Conservation (phyloP, 768 basidiomycete species). For the Tricholoma hemisulphureum region DNA sequence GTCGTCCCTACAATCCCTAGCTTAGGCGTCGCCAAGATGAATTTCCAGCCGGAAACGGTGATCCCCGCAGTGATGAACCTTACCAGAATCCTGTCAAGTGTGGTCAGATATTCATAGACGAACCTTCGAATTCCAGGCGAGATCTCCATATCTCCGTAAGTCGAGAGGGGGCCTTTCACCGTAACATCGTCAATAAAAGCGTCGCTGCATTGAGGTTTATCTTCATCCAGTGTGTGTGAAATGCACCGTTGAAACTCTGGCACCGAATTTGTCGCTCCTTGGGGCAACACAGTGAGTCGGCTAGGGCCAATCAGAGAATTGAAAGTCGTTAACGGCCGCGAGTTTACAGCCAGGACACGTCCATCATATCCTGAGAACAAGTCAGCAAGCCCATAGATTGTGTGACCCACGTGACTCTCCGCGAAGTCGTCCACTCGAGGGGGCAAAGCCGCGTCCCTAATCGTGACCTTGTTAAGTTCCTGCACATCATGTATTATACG, state of each 20-base stretch:
- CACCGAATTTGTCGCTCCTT: slow-evolving; percentile 34
- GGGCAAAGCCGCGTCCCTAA: too few relatives aligned
- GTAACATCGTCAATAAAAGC: slow-evolving; percentile 20
- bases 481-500: slow-evolving; percentile 31
- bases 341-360: too few relatives aligned
- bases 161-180: slow-evolving; percentile 15
- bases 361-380: too few relatives aligned
- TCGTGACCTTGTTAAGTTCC: background rate
- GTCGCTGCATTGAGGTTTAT: slow-evolving; percentile 10
- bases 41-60: slow-evolving; percentile 32
- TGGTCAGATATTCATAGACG: too few relatives aligned
- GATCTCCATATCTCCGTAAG: slow-evolving; percentile 13
- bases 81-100: slow-evolving; percentile 18
- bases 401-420: too few relatives aligned
- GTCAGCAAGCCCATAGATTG: too few relatives aligned
- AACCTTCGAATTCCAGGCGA: slow-evolving; percentile 25
- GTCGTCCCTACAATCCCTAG: slow-evolving; percentile 29
- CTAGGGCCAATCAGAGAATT: slow-evolving; percentile 22
- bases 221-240: slow-evolving; percentile 11
- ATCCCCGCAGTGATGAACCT: slow-evolving; percentile 26
- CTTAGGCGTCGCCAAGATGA: too few relatives aligned
- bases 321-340: slow-evolving; percentile 28
- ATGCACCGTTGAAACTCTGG: slow-evolving; percentile 32
- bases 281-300: slow-evolving; percentile 23
- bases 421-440: too few relatives aligned